Evolutionary conservation across 495 filamentous ascomycete genomes (phyloP).

Genomic region (Aspergillus conjunctus): DNA sequence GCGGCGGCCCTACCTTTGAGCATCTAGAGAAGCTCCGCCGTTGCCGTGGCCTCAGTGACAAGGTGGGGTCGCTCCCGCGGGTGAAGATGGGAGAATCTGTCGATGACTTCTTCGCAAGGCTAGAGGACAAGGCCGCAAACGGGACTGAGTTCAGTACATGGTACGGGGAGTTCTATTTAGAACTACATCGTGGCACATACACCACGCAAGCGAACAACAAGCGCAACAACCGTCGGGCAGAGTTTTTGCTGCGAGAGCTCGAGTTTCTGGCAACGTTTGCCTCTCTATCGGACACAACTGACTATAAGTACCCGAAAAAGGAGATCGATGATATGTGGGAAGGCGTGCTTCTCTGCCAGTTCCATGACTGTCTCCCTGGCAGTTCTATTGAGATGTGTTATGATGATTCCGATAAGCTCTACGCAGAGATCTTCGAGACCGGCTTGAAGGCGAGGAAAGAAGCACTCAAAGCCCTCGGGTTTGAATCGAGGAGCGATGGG

Average conservation of each 20-base stretch:
- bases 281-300: slow-evolving; percentile 61
- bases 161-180: slow-evolving; percentile 98
- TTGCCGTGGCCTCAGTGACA: slow-evolving; percentile 92
- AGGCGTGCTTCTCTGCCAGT: slow-evolving; percentile 80
- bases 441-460: slow-evolving; percentile 71
- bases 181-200: slow-evolving; percentile 94
- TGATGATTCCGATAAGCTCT: slow-evolving; percentile 86
- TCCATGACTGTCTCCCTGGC: slow-evolving; percentile 96
- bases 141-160: slow-evolving; percentile 87
- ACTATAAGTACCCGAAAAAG: slow-evolving; percentile 88
- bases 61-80: slow-evolving; percentile 76
- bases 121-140: slow-evolving; percentile 71
- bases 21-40: slow-evolving; percentile 92
- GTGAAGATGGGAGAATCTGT: slow-evolving; percentile 90
- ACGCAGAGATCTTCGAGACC: slow-evolving; percentile 77
- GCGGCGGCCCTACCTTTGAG: slow-evolving; percentile 91
- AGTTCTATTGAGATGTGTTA: slow-evolving; percentile 97
- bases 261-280: slow-evolving; percentile 89
- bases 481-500: slow-evolving; percentile 37
- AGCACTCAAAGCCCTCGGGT: slow-evolving; percentile 66
- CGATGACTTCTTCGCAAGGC: slow-evolving; percentile 89
- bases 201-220: slow-evolving; percentile 98
- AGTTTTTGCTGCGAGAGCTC: slow-evolving; percentile 81
- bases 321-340: slow-evolving; percentile 96
- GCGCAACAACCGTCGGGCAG: slow-evolving; percentile 82